Conservation (phyloP, 2,329 filamentous ascomycete genomes). For the Xylariomycetidae sp. region DNA sequence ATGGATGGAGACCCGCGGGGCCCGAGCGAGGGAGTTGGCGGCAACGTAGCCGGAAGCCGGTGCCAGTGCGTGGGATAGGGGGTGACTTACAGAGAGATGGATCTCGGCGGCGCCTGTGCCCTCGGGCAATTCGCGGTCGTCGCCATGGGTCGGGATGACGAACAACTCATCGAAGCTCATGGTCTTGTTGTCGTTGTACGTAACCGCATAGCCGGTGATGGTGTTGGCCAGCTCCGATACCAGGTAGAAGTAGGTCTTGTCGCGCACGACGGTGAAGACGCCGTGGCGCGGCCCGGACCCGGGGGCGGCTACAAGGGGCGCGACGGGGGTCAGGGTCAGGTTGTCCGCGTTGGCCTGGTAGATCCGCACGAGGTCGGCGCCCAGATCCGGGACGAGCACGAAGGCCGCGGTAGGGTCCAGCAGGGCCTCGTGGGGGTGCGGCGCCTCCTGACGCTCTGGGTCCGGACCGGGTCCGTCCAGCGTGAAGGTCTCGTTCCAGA, state of each 20-base stretch:
- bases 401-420: conserved; percentile 60
- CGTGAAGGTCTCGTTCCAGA: conserved; percentile 35
- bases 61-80: neutral
- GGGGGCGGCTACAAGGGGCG: conserved; percentile 35
- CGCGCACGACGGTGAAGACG: conserved; percentile 43
- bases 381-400: conserved; percentile 60
- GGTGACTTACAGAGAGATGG: conserved; percentile 49
- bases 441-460: conserved; percentile 44
- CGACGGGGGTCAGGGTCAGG: conserved; percentile 33
- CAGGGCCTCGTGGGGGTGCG: conserved; percentile 60
- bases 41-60: too few species aligned
- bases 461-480: conserved; percentile 32
- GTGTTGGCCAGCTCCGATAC: conserved; percentile 55
- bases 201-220: conserved; percentile 50
- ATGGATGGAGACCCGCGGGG: too few species aligned
- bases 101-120: conserved; percentile 50
- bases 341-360: conserved; percentile 47
- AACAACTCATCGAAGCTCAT: conserved; percentile 39
- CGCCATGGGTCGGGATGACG: conserved; percentile 41
- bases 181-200: conserved; percentile 37
- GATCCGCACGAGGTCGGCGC: conserved; percentile 54
- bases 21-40: too few species aligned
- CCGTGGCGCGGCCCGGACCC: conserved; percentile 58
- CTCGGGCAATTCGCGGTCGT: conserved; percentile 32
- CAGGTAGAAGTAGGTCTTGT: conserved; percentile 51